These are phyloP conservation scores for Fomitopsis serialis DNA, from an alignment of 768 basidiomycete species.

Conservation along the genomic window DNA sequence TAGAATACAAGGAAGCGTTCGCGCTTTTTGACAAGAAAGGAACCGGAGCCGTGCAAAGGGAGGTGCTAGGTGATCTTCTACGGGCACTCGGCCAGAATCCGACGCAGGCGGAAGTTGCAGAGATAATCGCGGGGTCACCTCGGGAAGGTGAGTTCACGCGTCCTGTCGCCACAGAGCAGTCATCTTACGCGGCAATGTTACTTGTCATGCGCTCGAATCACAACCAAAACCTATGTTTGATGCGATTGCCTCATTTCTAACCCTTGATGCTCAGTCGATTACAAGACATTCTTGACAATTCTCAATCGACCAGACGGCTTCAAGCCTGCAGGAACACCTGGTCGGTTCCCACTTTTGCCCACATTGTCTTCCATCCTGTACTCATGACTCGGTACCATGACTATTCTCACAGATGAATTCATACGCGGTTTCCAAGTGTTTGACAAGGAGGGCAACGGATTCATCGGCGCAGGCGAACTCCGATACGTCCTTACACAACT, in stretches of 20 bases:
- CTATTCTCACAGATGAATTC: slow-evolving; percentile 77
- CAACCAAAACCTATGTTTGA: background rate
- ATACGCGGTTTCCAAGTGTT: slow-evolving; percentile 99
- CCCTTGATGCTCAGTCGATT: slow-evolving; percentile 69
- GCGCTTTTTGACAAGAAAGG: slow-evolving; percentile 98
- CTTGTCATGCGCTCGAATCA: background rate
- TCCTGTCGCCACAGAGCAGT: background rate
- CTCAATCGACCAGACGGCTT: slow-evolving; percentile 95
- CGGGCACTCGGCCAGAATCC: slow-evolving; percentile 97
- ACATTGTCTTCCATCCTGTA: too few relatives aligned
- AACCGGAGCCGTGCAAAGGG: slow-evolving; percentile 81
- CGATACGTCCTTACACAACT: slow-evolving; percentile 82
- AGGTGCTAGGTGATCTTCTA: slow-evolving; percentile 87
- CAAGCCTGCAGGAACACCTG: slow-evolving; percentile 94
- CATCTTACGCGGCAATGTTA: background rate
- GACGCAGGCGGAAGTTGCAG: slow-evolving; percentile 95
- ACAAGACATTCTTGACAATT: slow-evolving; percentile 85
- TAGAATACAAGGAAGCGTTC: slow-evolving; percentile 96
- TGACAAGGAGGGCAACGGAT: slow-evolving; percentile 92
- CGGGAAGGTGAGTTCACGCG: slow-evolving; percentile 57
- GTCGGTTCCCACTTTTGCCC: too few relatives aligned
- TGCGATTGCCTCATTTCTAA: background rate
- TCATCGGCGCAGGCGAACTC: slow-evolving; percentile 87
- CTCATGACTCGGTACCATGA: slow-evolving; percentile 1
- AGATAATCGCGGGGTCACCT: slow-evolving; percentile 68